Conservation (phyloP, 164 flowering plant species). For the Hamamelis virginiana region DNA sequence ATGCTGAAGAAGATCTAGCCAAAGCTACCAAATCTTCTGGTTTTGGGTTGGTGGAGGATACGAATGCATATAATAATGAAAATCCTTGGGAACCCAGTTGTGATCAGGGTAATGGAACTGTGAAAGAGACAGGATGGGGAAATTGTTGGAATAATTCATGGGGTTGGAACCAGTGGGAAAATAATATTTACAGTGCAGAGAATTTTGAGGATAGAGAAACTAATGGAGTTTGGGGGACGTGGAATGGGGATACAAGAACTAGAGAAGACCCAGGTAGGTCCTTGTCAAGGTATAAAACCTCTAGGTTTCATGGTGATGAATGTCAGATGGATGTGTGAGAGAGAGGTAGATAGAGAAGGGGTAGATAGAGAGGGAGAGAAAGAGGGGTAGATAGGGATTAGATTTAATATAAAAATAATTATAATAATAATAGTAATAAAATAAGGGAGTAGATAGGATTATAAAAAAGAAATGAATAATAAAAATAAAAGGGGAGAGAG, state of each 20-base stretch:
- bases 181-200: neutral
- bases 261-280: constrained; percentile 10
- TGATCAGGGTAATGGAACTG: neutral
- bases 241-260: constrained; percentile 10
- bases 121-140: constrained; percentile 8
- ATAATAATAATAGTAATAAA: too few relatives aligned
- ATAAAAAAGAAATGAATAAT: too few relatives aligned
- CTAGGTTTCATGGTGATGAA: constrained; percentile 23
- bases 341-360: too few relatives aligned
- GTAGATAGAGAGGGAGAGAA: too few relatives aligned
- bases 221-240: constrained; percentile 13
- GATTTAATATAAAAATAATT: too few relatives aligned
- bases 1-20: constrained; percentile 24
- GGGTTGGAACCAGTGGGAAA: too few relatives aligned
- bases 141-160: constrained; percentile 4
- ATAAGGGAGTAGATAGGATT: too few relatives aligned
- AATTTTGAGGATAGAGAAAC: neutral
- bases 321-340: too few relatives aligned
- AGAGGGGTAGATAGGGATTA: too few relatives aligned
- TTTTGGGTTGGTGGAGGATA: neutral
- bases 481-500: too few relatives aligned
- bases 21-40: constrained; percentile 1
- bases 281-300: constrained; percentile 26
- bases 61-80: neutral
- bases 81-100: constrained; percentile 13